Base-by-base conservation (phyloP, 1,139 yeast species). In the Candida sp. region DNA sequence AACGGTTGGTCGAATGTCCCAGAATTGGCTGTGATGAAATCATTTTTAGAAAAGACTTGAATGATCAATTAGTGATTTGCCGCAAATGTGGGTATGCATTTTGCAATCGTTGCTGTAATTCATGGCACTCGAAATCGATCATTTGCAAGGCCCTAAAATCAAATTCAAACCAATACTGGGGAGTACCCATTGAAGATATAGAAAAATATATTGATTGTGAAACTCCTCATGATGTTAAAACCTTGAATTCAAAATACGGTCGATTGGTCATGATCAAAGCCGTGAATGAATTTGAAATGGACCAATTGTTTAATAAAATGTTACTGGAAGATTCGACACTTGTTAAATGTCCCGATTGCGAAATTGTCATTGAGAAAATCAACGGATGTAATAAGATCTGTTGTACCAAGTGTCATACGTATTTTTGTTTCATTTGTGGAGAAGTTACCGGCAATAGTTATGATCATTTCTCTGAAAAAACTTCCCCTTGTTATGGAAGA, bases 311-410 rank as follows among this genome's bases (percentile, higher is more conserved):
- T 52, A 66, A 73, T 42, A 67, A 71, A 38, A 67, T 79, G 48
- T 57, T 82, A 40, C 58, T 56, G 15, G 70, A 68, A 21, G 66
- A 66, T 8, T 66, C 73, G 6, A 71, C 69, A 25, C 58, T 78
- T 40, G 66, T 63, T 9, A 61, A 65, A 40, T 84, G 89, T 52
- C 89, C 91, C 0, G 62, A 63, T 3, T 84, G 90, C 54, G 58
- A 58, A 8, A 57, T 76, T 1, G 75, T 75, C 3, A 76, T 81
- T n/a, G 82, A 82, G 48, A 73, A 80, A 49, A 62, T 73, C 12
- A 85, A 80, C 52, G 90, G 90, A 3, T 84, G 90, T 56, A 82
- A 84, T 55, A 82, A 81, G 54, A 82, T 84, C 84, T 71, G 68
- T 27, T 83, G 90, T 54, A 51, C 70, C 0, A 63, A 72, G 5